Percentiles rank a stretch among this genome's conserved stretches.
Evolutionary conservation across 129 eudicot genomes (phyloP).

Genomic region (Pulicaria dysenterica): DNA sequence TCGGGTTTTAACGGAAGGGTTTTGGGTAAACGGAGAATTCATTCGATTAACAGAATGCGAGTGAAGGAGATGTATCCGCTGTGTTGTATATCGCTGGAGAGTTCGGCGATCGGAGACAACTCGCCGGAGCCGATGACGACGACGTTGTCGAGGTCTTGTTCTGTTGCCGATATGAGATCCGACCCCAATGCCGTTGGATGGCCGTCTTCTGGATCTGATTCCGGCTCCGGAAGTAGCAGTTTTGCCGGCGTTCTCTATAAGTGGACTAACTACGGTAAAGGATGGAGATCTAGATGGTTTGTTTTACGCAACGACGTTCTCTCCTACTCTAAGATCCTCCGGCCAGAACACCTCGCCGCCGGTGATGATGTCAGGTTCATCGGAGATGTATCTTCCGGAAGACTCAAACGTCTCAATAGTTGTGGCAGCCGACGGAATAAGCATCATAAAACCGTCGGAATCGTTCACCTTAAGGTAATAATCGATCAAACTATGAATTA

Average conservation of each 20-base stretch:
- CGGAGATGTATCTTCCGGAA: conserved; percentile 49
- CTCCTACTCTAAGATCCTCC: conserved; percentile 66
- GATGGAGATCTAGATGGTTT: conserved; percentile 98
- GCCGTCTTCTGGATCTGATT: conserved; percentile 61
- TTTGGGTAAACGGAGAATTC: conserved; percentile 1
- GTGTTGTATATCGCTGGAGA: conserved; percentile 68
- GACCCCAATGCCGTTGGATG: conserved; percentile 54
- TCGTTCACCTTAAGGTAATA: conserved; percentile 75
- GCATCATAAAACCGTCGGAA: conserved; percentile 48
- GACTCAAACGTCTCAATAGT: conserved; percentile 43
- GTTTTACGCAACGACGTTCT: conserved; percentile 66
- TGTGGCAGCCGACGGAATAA: conserved; percentile 36
- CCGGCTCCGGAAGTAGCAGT: conserved; percentile 38
- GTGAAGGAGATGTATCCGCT: conserved; percentile 82
- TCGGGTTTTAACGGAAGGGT: not conserved
- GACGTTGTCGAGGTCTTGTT: conserved; percentile 55
- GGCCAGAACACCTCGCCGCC: conserved; percentile 44
- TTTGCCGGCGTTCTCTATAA: conserved; percentile 77
- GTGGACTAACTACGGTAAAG: conserved; percentile 92
- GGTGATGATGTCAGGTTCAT: conserved; percentile 67
- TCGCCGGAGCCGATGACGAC: conserved; percentile 66
- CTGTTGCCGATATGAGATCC: conserved; percentile 58
- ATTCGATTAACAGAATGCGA: conserved; percentile 50
- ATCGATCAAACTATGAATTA: not conserved
- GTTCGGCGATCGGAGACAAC: conserved; percentile 59